Evolutionary conservation across 768 basidiomycete species (phyloP).

Genomic region (Pleurotus pulmonarius): DNA sequence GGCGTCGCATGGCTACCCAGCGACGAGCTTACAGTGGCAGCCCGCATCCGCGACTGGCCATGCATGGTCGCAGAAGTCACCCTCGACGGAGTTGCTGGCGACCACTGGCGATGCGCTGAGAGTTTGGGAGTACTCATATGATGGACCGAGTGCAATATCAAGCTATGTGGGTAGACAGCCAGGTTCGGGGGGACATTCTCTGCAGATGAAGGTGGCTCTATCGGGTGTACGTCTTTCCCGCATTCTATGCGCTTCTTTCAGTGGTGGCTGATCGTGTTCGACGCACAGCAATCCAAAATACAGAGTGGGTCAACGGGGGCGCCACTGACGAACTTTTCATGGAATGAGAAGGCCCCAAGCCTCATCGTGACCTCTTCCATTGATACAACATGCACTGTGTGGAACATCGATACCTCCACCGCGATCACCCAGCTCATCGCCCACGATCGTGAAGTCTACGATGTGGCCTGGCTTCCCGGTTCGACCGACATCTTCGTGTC

Average conservation of each 20-base stretch:
- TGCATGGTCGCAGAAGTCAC: slow-evolving; percentile 66
- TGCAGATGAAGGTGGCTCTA: slow-evolving; percentile 71
- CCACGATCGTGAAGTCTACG: slow-evolving; percentile 94
- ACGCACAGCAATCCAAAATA: slow-evolving; percentile 77
- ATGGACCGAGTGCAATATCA: slow-evolving; percentile 52
- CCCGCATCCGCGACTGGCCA: slow-evolving; percentile 65
- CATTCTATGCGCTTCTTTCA: neutral
- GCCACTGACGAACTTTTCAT: slow-evolving; percentile 94
- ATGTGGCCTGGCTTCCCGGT: slow-evolving; percentile 96
- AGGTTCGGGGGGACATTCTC: slow-evolving; percentile 52
- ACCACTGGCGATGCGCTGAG: slow-evolving; percentile 92
- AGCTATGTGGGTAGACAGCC: slow-evolving; percentile 70
- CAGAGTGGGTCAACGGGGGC: slow-evolving; percentile 81
- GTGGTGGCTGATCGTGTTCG: neutral
- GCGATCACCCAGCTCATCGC: slow-evolving; percentile 98
- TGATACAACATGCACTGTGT: slow-evolving; percentile 98
- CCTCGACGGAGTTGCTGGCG: slow-evolving; percentile 77
- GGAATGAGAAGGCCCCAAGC: slow-evolving; percentile 91
- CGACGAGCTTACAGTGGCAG: slow-evolving; percentile 92
- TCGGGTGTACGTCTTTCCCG: slow-evolving; percentile 62
- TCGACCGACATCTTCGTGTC: slow-evolving; percentile 98
- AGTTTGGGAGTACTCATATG: slow-evolving; percentile 85
- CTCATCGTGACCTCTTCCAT: slow-evolving; percentile 96
- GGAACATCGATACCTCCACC: slow-evolving; percentile 93
- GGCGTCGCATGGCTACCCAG: slow-evolving; percentile 86